Base-by-base conservation (phyloP, 352 stramenopile genomes). In the Phytophthora idaei region DNA sequence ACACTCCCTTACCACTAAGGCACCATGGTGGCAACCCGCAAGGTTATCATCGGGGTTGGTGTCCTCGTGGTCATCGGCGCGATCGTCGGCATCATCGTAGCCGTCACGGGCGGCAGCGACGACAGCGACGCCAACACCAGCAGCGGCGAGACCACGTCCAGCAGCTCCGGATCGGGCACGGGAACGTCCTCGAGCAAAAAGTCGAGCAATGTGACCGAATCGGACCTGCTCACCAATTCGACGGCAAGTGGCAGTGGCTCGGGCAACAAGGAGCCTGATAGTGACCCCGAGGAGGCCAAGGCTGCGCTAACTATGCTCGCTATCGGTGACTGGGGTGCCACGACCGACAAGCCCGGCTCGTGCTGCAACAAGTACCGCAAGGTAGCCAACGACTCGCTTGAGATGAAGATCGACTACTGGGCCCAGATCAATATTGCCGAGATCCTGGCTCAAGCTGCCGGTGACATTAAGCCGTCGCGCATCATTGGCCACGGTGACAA, bases 291-390 rank as follows among this genome's bases (percentile, higher is more conserved):
- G 10, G 71, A 70, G 62, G 78, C 75, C 37, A 76, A 78, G 39
- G 56, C 69, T 0, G 83, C 83, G 4, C 76, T 94, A 12, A 90
- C 88, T 2, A 92, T 95, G 81, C 73, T 95, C n/a, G 88, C 88
- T 14, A 90, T 95, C 51, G 88, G 88, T 17, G 88, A 95, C 65
- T 95, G 88, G 88, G 88, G 88, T 1, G 88, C 86, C 6, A 95
- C 88, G 29, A 93, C 85, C 6, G 86, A 94, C 73, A 93, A 94
- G 70, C 86, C 88, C 2, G 88, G 88, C 29, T 93, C 86, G 61
- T 96, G 88, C 77, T 96, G 88, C 67, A 94, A 93, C 78, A 92
- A 94, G 74, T 96, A 96, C 74, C 84, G 84, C 39, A 92, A 91
- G 74, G 87, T 85, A 10, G 78, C 80, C 14, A 77, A 81, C 58